Evolutionary conservation across 768 basidiomycete species (phyloP), one percentile per base, ranked within the genome.

Genomic region (Suillus sp.): DNA sequence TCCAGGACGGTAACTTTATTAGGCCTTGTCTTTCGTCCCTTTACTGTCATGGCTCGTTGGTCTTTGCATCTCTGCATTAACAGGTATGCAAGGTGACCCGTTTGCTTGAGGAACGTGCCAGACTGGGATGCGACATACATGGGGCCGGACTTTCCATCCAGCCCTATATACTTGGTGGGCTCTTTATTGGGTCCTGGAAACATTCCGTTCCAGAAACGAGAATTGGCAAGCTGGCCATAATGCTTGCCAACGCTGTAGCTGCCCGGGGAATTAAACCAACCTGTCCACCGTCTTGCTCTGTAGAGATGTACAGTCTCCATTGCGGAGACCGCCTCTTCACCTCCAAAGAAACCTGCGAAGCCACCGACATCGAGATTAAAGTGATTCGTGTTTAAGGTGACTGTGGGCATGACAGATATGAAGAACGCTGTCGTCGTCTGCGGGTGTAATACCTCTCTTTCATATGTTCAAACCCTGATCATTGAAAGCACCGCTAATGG

Each of bases 221-320:
- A 65, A 14, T 59, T 62, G 11, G 77, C 75, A 11, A 78, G 32
- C 35, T 67, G 67, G 10, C 74, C 75, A 18, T 75, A 78, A 13
- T 61, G 68, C 60, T 70, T 78, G 3, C 74, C 77, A 22, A 78
- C 58, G 4, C 65, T 71, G 32, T 75, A 77, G 61, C 77, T 75
- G n/a, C 77, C 77, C 0, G 78, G 77, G 6, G 76, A 74, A 54
- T 78, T 78, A 53, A 76, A 76, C 74, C 73, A 78, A 14, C 78
- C 77, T 1, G 77, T 42, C 74, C 72, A 78, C 55, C 37, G 68
- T 65, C 75, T 69, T 7, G 68, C 74, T 35, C 63, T 38, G 60
- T 71, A 75, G 10, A 78, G 56, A 58, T 78, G 77, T 4, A 78
- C 71, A 40, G 74, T 71, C 14, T 74, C 66, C 75, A 78, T 78